These are phyloP conservation scores for Adiantum capillusveneris DNA, from an alignment of 75 land plant genomes.

Conservation along the genomic window DNA sequence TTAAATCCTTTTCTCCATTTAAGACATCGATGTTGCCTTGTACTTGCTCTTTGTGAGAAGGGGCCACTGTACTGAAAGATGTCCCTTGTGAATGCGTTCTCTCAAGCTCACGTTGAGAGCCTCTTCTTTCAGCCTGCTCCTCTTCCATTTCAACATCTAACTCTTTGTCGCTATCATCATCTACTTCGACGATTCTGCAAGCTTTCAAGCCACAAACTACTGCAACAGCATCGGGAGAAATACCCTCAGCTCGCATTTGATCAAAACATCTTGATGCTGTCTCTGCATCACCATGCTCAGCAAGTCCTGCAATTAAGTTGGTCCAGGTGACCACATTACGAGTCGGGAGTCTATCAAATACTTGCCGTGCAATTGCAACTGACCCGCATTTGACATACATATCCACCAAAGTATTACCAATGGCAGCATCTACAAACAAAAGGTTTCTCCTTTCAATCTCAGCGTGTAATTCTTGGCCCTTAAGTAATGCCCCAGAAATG, in stretches of 20 bases:
- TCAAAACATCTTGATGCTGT: slow-evolving; percentile 45
- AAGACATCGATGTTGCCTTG: no score
- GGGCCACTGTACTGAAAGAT: no score
- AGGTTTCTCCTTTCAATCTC: background rate
- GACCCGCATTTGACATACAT: slow-evolving; percentile 63
- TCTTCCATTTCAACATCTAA: background rate
- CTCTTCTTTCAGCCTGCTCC: background rate
- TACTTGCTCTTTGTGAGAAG: no score
- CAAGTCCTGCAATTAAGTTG: slow-evolving; percentile 68
- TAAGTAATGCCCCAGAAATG: slow-evolving; percentile 19
- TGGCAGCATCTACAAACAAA: no score
- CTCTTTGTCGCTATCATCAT: slow-evolving; percentile 29
- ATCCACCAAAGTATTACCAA: slow-evolving; percentile 59
- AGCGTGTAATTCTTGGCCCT: slow-evolving; percentile 22
- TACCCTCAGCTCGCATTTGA: slow-evolving; percentile 24
- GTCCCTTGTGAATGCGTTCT: no score
- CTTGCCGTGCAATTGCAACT: slow-evolving; percentile 37
- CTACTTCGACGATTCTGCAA: slow-evolving; percentile 42
- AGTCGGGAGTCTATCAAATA: slow-evolving; percentile 37
- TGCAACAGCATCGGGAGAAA: slow-evolving; percentile 42
- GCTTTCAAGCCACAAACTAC: slow-evolving; percentile 46
- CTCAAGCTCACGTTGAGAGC: no score
- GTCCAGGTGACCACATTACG: slow-evolving; percentile 67
- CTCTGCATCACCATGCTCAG: slow-evolving; percentile 38
- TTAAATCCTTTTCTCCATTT: no score